Evolutionary conservation across 805 yeast genomes (phyloP), one percentile per base, ranked within the genome.

Genomic region (Grigorovia humatica): DNA sequence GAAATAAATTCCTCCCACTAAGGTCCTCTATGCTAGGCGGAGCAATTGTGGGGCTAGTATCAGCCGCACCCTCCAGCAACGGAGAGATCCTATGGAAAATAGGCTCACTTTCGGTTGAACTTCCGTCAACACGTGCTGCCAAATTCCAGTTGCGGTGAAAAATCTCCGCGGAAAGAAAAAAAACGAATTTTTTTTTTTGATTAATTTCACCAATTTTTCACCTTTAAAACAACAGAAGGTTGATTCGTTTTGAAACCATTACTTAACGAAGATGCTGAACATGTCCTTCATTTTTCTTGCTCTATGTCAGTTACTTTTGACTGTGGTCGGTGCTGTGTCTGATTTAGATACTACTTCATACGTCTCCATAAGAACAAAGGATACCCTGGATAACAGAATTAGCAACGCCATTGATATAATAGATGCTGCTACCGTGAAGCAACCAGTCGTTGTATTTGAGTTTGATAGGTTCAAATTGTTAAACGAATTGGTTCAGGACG

Each of bases 391-490:
- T n/a, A 42, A 38, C 32, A 19, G 35, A 20, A 9, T 48, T 13
- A 46, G 53, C 6, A 43, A 50, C 5, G 19, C 54, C 9, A 43
- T 42, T 23, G 51, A 51, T 43, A 43, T 51, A 41, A 46, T 52
- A 45, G 46, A 43, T 46, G 19, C 43, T 43, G 53, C 57, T 15
- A 51, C 40, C 35, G 43, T 48, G 15, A 52, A 55, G 12, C 54
- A 57, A 32, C 68, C 68, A 12, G 9, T 63, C 2, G 55, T 63
- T 23, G 51, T 63, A 18, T 58, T 61, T 50, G 60, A 61, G 46
- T 63, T 64, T 46, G 44, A 52, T 18, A 54, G 55, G 17, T 60
- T 54, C 47, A 57, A 56, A 23, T 5, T 62, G 2, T 17, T 59
- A 23, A 57, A 54, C 18, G 51, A 50, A 13, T 48, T 52, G 29